phyloP scores from a whole-genome alignment of 2,329 filamentous ascomycete genomes.

The Sporothrix luriei region DNA sequence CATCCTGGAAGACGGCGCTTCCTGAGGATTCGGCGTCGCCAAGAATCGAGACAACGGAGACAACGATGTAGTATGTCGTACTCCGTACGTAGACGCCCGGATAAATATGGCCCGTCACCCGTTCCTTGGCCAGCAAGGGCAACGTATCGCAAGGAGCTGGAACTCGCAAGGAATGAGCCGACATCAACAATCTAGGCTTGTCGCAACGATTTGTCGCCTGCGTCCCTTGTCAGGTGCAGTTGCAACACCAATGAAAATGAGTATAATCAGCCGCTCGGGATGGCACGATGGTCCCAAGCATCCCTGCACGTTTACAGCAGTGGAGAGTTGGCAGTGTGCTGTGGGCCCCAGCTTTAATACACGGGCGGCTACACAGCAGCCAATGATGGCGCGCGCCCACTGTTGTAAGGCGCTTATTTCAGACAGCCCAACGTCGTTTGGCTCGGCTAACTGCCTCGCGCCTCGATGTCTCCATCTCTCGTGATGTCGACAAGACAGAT shows the following conservation, averaged over 20 bases:
- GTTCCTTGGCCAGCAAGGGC: not conserved
- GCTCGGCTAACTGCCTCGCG: not conserved
- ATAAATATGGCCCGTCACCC: not conserved
- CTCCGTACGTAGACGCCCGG: not conserved
- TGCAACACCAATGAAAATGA: conserved; percentile 8
- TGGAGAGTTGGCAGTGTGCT: not conserved
- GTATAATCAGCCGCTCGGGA: conserved; percentile 26
- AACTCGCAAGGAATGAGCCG: not conserved
- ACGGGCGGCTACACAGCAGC: conserved; percentile 35
- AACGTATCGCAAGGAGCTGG: not conserved
- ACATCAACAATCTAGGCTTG: not conserved
- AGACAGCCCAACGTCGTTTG: conserved; percentile 37
- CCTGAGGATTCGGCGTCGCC: conserved; percentile 9
- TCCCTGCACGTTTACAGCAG: not conserved
- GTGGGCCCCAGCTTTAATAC: conserved; percentile 28
- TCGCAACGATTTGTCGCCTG: not conserved
- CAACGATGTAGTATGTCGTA: not conserved
- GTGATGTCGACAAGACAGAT: not conserved
- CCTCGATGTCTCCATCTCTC: conserved; percentile 8
- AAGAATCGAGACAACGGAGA: conserved; percentile 23
- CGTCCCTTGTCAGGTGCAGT: not conserved
- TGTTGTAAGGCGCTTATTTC: conserved; percentile 47
- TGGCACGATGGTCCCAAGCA: not conserved
- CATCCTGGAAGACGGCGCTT: conserved; percentile 22
- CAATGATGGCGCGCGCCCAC: conserved; percentile 38